Evolutionary conservation across 108 stramenopile species (phyloP).

Genomic region (Fragilariopsis cylindrus): DNA sequence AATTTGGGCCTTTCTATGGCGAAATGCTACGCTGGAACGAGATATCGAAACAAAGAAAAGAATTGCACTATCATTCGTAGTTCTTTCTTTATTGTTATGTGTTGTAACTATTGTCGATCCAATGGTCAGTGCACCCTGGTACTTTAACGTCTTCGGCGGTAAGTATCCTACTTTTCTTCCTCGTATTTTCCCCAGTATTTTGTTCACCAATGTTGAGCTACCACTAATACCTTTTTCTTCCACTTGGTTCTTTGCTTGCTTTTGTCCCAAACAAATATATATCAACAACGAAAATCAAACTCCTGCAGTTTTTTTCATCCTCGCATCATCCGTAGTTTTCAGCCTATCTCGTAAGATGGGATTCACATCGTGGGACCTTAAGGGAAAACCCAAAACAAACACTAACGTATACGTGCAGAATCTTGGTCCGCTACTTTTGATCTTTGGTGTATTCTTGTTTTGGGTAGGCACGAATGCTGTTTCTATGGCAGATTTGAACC

Average conservation of each 20-base stretch:
- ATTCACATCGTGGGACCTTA: constrained; percentile 13
- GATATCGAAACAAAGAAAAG: constrained; percentile 16
- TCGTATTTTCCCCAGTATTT: too few species aligned
- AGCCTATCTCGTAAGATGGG: constrained; percentile 32
- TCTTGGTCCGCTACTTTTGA: constrained; percentile 9
- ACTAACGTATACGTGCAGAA: constrained; percentile 8
- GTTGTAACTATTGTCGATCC: constrained; percentile 17
- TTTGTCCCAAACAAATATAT: too few species aligned
- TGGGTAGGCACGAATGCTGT: constrained; percentile 30
- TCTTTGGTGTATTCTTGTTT: constrained; percentile 29
- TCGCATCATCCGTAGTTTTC: constrained; percentile 15
- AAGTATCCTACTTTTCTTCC: not conserved
- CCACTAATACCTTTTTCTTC: too few species aligned
- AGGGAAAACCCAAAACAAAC: constrained; percentile 9
- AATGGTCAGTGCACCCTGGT: constrained; percentile 31
- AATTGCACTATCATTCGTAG: not conserved
- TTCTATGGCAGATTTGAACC: not conserved
- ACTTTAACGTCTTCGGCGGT: constrained; percentile 30
- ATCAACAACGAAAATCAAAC: too few species aligned
- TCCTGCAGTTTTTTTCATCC: constrained; percentile 16
- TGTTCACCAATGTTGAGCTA: too few species aligned
- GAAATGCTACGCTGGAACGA: constrained; percentile 26
- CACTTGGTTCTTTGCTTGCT: too few species aligned
- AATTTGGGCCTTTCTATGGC: constrained; percentile 12
- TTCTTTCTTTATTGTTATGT: constrained; percentile 2